Evolutionary conservation across 257 asterid genomes (phyloP).

Genomic region (Agastache rugosa): DNA sequence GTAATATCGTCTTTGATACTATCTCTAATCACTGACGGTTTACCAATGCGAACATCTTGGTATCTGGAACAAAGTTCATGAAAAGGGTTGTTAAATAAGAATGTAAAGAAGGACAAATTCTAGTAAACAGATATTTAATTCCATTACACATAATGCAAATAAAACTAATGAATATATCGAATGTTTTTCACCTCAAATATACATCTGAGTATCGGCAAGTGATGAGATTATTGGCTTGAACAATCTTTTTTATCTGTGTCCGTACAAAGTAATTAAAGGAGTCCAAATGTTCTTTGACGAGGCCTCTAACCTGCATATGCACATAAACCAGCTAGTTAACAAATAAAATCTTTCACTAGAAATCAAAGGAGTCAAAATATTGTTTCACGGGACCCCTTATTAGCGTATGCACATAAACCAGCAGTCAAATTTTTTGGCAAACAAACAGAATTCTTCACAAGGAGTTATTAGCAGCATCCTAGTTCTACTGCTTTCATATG

Average conservation of each 20-base stretch:
- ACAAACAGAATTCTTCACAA: slow-evolving; percentile 2
- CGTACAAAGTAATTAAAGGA: slow-evolving; percentile 77
- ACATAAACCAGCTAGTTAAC: slow-evolving; percentile 11
- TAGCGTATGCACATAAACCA: slow-evolving; percentile 45
- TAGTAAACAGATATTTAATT: slow-evolving; percentile 9
- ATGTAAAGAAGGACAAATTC: slow-evolving; percentile 8
- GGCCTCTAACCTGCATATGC: slow-evolving; percentile 76
- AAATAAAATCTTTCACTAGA: too few species aligned
- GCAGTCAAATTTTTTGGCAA: background rate
- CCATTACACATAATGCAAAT: background rate
- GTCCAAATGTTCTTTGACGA: slow-evolving; percentile 91
- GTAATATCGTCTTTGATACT: slow-evolving; percentile 48
- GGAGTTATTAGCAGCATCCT: background rate
- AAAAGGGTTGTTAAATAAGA: background rate
- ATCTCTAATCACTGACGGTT: slow-evolving; percentile 54
- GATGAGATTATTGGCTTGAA: slow-evolving; percentile 62
- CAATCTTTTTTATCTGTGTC: slow-evolving; percentile 73
- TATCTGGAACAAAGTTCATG: slow-evolving; percentile 51
- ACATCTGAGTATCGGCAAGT: slow-evolving; percentile 50
- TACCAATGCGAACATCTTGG: slow-evolving; percentile 69
- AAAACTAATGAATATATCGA: background rate
- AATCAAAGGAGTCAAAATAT: slow-evolving; percentile 67
- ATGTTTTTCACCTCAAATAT: slow-evolving; percentile 52
- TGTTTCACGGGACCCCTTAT: slow-evolving; percentile 86
- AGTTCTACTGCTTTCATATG: slow-evolving; percentile 18